Conservation (phyloP, 2,329 filamentous ascomycete species). For the Penicillium sumatraense region DNA sequence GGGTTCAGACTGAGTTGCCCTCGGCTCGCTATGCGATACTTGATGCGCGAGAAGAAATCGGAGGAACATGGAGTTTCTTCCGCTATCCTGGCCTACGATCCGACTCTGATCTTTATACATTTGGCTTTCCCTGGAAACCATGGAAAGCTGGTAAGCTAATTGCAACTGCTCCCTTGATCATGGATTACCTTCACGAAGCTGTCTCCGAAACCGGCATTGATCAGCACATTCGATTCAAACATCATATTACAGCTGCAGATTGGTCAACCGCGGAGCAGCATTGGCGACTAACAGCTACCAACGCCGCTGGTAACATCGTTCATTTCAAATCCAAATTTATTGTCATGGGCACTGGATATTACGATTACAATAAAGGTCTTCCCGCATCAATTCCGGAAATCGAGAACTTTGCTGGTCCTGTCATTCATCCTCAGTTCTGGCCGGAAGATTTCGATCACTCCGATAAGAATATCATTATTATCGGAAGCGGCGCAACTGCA, state of each 20-base stretch:
- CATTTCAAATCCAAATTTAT: slow-evolving; percentile 44
- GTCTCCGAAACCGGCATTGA: slow-evolving; percentile 55
- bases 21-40: slow-evolving; percentile 64
- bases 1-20: slow-evolving; percentile 62
- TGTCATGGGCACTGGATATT: slow-evolving; percentile 69
- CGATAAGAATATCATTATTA: slow-evolving; percentile 68
- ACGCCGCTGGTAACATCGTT: slow-evolving; percentile 27
- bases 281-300: slow-evolving; percentile 53
- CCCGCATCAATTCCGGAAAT: slow-evolving; percentile 66
- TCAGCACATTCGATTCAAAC: slow-evolving; percentile 55
- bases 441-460: slow-evolving; percentile 66
- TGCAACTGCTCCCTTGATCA: slow-evolving; percentile 55
- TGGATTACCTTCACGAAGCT: slow-evolving; percentile 56
- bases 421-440: slow-evolving; percentile 75
- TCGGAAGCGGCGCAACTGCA: slow-evolving; percentile 77
- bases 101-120: slow-evolving; percentile 62
- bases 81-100: slow-evolving; percentile 70
- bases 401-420: slow-evolving; percentile 62
- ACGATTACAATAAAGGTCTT: slow-evolving; percentile 68
- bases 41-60: slow-evolving; percentile 65
- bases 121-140: slow-evolving; percentile 68
- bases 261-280: slow-evolving; percentile 57
- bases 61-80: slow-evolving; percentile 76
- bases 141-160: slow-evolving; percentile 60
- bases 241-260: slow-evolving; percentile 52